Evolutionary conservation across 1,139 yeast genomes (phyloP).

Genomic region (Waltiozyma sp.): DNA sequence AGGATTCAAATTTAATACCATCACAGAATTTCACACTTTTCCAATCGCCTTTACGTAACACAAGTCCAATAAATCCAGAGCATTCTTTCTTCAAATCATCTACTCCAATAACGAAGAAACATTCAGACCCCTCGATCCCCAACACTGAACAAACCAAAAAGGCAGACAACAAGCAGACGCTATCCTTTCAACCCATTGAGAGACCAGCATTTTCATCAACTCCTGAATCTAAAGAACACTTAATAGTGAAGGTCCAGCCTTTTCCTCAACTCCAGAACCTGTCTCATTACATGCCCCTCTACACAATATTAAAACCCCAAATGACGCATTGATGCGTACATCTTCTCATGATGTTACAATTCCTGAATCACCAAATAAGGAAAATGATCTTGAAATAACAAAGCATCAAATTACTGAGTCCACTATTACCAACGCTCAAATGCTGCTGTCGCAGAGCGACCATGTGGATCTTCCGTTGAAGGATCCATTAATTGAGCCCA

Average conservation of each 20-base stretch:
- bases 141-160: background rate
- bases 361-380: background rate
- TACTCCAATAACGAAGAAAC: background rate
- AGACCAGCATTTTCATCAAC: background rate
- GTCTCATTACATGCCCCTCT: too few species aligned
- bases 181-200: background rate
- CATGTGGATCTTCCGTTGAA: background rate
- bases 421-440: background rate
- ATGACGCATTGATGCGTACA: too few species aligned
- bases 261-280: background rate
- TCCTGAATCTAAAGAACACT: background rate
- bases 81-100: background rate
- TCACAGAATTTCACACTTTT: background rate
- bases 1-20: background rate
- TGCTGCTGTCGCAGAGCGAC: background rate
- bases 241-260: background rate
- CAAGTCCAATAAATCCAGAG: background rate
- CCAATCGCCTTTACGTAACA: background rate
- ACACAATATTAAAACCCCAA: too few species aligned
- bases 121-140: too few species aligned
- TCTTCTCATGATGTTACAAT: background rate
- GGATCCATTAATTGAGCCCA: background rate
- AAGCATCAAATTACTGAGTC: background rate
- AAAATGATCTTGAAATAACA: background rate
- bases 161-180: background rate